These are phyloP conservation scores for Metroxylon sagu DNA, from an alignment of 176 grass and related monocot genomes.

Conservation along the genomic window DNA sequence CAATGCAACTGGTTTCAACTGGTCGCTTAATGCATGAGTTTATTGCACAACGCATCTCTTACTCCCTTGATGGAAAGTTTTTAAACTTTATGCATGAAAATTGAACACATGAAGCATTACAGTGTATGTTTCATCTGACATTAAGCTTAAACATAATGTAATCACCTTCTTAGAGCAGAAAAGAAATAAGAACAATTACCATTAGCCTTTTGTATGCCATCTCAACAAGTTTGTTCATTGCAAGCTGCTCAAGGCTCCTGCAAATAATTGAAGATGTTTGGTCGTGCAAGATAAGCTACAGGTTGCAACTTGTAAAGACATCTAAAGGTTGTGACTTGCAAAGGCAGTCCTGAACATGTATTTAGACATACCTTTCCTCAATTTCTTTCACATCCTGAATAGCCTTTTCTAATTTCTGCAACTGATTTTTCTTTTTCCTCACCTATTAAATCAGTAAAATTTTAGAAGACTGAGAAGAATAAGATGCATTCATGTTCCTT, in stretches of 20 bases:
- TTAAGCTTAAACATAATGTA: too few species aligned
- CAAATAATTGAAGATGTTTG: constrained; percentile 17
- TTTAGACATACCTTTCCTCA: constrained; percentile 46
- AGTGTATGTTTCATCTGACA: too few species aligned
- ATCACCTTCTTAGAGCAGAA: background rate
- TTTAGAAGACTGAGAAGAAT: constrained; percentile 7
- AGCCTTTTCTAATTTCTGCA: constrained; percentile 45
- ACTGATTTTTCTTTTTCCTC: constrained; percentile 35
- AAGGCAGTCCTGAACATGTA: background rate
- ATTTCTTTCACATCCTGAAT: constrained; percentile 43
- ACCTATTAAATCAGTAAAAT: constrained; percentile 31
- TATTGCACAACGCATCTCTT: too few species aligned
- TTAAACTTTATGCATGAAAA: too few species aligned
- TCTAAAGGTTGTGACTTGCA: too few species aligned
- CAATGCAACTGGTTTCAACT: too few species aligned
- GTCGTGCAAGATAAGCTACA: background rate
- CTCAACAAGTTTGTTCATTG: constrained; percentile 79
- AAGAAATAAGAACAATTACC: constrained; percentile 32
- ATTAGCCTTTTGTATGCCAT: constrained; percentile 53
- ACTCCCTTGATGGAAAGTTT: too few species aligned
- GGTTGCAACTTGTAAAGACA: background rate
- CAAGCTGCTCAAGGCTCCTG: constrained; percentile 67
- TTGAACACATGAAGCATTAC: too few species aligned
- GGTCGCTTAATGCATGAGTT: too few species aligned
- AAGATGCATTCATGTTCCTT: background rate